Conservation (phyloP, 2,329 filamentous ascomycete species). For the Rosellinia necatrix region DNA sequence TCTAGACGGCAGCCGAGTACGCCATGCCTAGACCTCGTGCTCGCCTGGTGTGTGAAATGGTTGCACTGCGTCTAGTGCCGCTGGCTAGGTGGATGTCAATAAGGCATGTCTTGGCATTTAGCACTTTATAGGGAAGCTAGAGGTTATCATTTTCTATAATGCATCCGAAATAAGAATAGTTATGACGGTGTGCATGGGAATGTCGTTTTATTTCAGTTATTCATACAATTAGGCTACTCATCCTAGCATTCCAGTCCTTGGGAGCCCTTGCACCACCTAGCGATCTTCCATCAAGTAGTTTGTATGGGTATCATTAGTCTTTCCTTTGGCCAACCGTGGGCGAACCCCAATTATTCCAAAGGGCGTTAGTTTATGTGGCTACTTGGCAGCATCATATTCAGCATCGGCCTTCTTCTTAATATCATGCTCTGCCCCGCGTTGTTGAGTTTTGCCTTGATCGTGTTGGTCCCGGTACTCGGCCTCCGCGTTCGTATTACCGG, state of each 20-base stretch:
- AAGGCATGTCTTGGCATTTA: background rate
- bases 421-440: constrained; percentile 82
- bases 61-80: no score
- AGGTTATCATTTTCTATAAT: no score
- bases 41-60: no score
- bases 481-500: constrained; percentile 70
- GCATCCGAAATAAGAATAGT: background rate
- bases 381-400: constrained; percentile 34
- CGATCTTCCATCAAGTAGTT: background rate
- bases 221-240: background rate
- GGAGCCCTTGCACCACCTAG: background rate
- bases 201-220: background rate
- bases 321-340: no score
- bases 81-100: no score
- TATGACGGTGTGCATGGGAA: background rate
- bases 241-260: constrained; percentile 1
- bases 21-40: background rate
- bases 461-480: constrained; percentile 70
- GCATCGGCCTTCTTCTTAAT: constrained; percentile 72
- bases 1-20: background rate
- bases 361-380: no score
- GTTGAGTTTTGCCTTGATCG: constrained; percentile 80
- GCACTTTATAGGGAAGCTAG: background rate
- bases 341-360: no score
- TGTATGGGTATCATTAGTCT: constrained; percentile 28